Conservation (phyloP, 768 basidiomycete genomes). For the Cyclocybe cylindracea region DNA sequence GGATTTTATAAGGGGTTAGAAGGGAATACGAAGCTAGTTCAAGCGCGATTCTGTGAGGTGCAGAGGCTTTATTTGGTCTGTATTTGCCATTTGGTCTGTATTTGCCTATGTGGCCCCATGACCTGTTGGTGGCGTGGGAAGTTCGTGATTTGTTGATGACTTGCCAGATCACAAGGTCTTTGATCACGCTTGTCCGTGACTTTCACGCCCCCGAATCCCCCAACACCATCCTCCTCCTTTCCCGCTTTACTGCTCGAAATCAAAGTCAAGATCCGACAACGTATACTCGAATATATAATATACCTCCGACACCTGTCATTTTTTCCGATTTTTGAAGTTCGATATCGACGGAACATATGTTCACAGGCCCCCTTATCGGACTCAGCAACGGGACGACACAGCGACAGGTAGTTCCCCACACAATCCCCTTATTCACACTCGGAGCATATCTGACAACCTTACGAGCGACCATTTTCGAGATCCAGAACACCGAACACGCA, state of each 20-base stretch:
- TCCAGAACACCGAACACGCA: neutral
- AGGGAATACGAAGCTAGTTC: no score
- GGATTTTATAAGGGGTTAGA: no score
- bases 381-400: neutral
- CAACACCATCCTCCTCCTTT: constrained; percentile 21
- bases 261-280: neutral
- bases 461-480: neutral
- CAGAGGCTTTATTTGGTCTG: no score
- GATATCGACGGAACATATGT: neutral
- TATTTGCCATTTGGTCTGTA: no score
- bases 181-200: constrained; percentile 24
- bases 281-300: neutral
- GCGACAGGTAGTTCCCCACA: neutral
- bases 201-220: constrained; percentile 38
- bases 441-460: neutral
- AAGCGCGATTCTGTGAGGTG: no score
- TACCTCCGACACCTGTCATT: no score
- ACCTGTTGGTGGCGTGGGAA: no score
- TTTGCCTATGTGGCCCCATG: no score
- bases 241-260: constrained; percentile 2
- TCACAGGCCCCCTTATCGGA: neutral
- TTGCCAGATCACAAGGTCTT: no score
- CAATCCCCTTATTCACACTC: no score
- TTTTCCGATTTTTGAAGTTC: neutral
- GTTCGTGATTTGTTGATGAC: no score